A percentile compares a stretch with the other conserved stretches of the same genome.
Evolutionary conservation across 352 stramenopile species (phyloP).

Genomic region (Thraustotheca clavata): DNA sequence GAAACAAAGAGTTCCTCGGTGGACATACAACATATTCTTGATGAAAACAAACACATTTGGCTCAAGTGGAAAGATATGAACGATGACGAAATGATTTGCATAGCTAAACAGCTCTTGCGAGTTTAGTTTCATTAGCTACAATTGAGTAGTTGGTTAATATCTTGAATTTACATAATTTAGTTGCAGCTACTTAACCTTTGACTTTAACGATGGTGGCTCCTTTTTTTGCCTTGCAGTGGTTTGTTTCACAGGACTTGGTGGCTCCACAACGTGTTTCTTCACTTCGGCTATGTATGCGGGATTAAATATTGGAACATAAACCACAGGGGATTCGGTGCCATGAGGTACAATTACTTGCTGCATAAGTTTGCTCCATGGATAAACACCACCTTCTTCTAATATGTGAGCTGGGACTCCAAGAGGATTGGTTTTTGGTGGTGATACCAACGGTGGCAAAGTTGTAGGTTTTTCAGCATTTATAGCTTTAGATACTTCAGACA

Average conservation of each 20-base stretch:
- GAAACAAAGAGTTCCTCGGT: not conserved
- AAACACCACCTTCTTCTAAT: slow-evolving; percentile 10
- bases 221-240: too few relatives aligned
- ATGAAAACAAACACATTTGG: not conserved
- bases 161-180: too few relatives aligned
- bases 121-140: too few relatives aligned
- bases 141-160: too few relatives aligned
- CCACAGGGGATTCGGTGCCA: slow-evolving; percentile 1
- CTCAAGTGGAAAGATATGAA: not conserved
- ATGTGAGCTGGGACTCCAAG: slow-evolving; percentile 3
- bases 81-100: not conserved
- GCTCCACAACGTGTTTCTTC: not conserved
- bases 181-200: too few relatives aligned
- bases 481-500: not conserved
- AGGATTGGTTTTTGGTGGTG: not conserved
- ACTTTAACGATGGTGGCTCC: too few relatives aligned
- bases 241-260: too few relatives aligned
- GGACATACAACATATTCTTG: not conserved
- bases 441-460: not conserved
- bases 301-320: slow-evolving; percentile 20
- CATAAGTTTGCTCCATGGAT: slow-evolving; percentile 21
- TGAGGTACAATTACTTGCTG: slow-evolving; percentile 17
- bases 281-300: slow-evolving; percentile 19
- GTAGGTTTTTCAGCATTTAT: not conserved
- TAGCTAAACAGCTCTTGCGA: not conserved